A percentile compares a stretch with the other conserved stretches of the same genome.
Evolutionary conservation across 352 stramenopile species (phyloP).

Genomic region (Thalassiosira livingstoniorum): DNA sequence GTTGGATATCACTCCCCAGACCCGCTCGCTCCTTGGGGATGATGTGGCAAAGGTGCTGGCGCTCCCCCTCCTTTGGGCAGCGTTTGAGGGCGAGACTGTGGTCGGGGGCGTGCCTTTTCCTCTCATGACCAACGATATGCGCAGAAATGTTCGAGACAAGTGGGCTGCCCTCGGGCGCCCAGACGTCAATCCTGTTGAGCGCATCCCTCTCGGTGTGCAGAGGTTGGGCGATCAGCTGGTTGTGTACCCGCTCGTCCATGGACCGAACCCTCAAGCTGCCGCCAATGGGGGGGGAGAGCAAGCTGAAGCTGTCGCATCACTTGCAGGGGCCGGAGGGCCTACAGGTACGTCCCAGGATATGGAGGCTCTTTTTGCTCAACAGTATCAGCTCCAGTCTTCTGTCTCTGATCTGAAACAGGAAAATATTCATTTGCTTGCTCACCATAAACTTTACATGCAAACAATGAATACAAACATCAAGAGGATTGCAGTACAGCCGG

Average conservation of each 20-base stretch:
- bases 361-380: not conserved
- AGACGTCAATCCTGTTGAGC: not conserved
- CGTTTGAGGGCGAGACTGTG: not conserved
- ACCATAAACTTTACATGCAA: not conserved
- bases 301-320: not conserved
- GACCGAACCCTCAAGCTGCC: no score
- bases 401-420: not conserved
- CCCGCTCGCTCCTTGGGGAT: not conserved
- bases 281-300: no score
- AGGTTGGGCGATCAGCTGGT: not conserved
- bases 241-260: no score
- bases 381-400: not conserved
- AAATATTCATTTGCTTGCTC: not conserved
- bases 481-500: not conserved
- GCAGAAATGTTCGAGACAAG: not conserved
- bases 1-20: not conserved
- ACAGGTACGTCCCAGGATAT: not conserved
- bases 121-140: no score
- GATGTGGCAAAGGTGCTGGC: not conserved
- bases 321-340: not conserved
- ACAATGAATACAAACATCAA: not conserved
- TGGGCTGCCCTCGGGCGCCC: not conserved
- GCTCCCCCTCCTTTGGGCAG: not conserved
- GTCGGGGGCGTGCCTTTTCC: not conserved
- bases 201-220: not conserved